Evolutionary conservation across 306 rosid genomes (phyloP).

Genomic region (Macrotyloma uniflorum): DNA sequence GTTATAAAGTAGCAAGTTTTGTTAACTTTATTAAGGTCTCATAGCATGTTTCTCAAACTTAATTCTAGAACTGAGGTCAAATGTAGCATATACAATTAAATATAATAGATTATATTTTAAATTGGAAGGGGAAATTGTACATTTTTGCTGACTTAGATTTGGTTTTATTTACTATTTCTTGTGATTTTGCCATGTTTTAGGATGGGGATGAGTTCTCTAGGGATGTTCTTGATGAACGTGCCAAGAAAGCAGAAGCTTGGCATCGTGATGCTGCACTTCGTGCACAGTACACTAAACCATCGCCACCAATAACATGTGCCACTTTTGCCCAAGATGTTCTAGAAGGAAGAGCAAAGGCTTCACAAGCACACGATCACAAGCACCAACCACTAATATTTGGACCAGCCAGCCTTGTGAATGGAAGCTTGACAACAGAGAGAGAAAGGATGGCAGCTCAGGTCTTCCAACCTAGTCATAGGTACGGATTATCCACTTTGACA

Average conservation of each 20-base stretch:
- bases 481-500: not conserved
- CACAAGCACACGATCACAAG: slow-evolving; percentile 88
- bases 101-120: slow-evolving; percentile 6
- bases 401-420: slow-evolving; percentile 87
- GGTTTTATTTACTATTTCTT: slow-evolving; percentile 21
- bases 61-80: slow-evolving; percentile 15
- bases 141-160: not conserved
- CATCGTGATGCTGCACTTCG: slow-evolving; percentile 74
- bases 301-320: slow-evolving; percentile 89
- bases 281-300: slow-evolving; percentile 66
- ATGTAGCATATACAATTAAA: not conserved
- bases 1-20: not conserved
- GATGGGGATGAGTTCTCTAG: slow-evolving; percentile 73
- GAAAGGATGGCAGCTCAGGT: slow-evolving; percentile 91
- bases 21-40: not conserved
- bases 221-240: slow-evolving; percentile 83
- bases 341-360: slow-evolving; percentile 88
- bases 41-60: slow-evolving; percentile 7
- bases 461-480: slow-evolving; percentile 84
- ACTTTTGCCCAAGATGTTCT: slow-evolving; percentile 98
- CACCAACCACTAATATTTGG: slow-evolving; percentile 94
- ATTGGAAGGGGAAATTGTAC: slow-evolving; percentile 13
- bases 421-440: slow-evolving; percentile 77
- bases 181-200: slow-evolving; percentile 46
- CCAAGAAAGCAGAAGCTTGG: slow-evolving; percentile 79